A percentile compares a stretch with the other conserved stretches of the same genome.
Evolutionary conservation across 2,329 filamentous ascomycete species (phyloP).

Genomic region (Monosporascus sp.): DNA sequence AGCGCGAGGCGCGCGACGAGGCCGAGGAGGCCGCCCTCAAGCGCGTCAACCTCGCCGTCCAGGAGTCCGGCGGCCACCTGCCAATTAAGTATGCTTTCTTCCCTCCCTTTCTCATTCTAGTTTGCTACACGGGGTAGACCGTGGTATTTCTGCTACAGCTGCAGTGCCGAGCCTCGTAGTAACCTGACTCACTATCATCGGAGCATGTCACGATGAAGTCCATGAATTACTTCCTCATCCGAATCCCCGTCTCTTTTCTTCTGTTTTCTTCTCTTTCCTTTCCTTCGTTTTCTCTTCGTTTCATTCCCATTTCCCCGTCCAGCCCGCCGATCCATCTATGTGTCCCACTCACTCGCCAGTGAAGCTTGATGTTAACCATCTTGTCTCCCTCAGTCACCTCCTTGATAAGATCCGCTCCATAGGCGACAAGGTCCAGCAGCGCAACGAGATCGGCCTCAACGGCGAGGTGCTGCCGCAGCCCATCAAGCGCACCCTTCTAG

Average conservation of each 20-base stretch:
- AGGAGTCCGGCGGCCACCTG: conserved; percentile 51
- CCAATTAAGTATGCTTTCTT: conserved; percentile 50
- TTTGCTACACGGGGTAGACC: conserved; percentile 16
- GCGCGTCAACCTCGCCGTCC: conserved; percentile 47
- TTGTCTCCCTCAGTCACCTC: conserved; percentile 38
- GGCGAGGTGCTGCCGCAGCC: conserved; percentile 33
- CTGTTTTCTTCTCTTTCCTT: too few relatives aligned
- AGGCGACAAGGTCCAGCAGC: conserved; percentile 32
- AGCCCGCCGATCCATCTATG: too few relatives aligned
- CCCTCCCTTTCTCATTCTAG: conserved; percentile 28
- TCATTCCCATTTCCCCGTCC: too few relatives aligned
- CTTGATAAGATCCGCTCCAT: conserved; percentile 49
- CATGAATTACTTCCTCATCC: too few relatives aligned
- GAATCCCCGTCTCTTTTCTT: too few relatives aligned
- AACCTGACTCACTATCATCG: neutral
- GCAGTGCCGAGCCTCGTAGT: neutral
- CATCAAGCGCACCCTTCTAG: conserved; percentile 41
- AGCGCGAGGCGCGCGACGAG: conserved; percentile 46
- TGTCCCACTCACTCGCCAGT: too few relatives aligned
- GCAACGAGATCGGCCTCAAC: conserved; percentile 27
- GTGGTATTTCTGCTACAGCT: neutral
- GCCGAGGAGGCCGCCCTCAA: conserved; percentile 25
- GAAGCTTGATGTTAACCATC: neutral
- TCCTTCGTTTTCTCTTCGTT: too few relatives aligned
- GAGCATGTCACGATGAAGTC: too few relatives aligned